These are phyloP conservation scores for Colletotrichum acutatum DNA, from an alignment of 2,329 filamentous ascomycete genomes.

Conservation along the genomic window DNA sequence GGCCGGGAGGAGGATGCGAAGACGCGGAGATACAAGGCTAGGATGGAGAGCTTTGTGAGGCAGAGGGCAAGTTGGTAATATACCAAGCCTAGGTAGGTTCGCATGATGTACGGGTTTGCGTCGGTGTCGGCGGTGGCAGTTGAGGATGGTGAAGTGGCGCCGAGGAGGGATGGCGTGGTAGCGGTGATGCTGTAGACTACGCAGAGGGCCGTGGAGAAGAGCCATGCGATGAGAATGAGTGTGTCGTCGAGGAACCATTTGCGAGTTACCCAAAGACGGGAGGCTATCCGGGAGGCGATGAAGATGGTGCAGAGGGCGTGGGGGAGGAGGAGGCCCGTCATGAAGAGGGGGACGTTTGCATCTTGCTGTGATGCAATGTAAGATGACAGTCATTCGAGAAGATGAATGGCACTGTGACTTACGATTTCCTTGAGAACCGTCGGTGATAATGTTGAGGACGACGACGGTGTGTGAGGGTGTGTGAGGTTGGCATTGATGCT, in stretches of 20 bases:
- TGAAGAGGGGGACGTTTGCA: slow-evolving; percentile 39
- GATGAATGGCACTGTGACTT: neutral
- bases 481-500: neutral
- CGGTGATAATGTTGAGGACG: neutral
- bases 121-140: slow-evolving; percentile 22
- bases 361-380: neutral
- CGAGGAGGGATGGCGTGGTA: slow-evolving; percentile 37
- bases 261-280: slow-evolving; percentile 42
- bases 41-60: slow-evolving; percentile 52
- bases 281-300: slow-evolving; percentile 42
- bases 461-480: neutral
- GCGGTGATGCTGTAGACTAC: slow-evolving; percentile 45
- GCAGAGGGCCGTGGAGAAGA: slow-evolving; percentile 46
- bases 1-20: slow-evolving; percentile 45
- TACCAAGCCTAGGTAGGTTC: slow-evolving; percentile 47
- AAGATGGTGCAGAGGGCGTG: slow-evolving; percentile 46
- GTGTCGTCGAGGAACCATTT: slow-evolving; percentile 49
- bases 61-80: slow-evolving; percentile 52
- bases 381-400: neutral
- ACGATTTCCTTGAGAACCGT: slow-evolving; percentile 16
- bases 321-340: slow-evolving; percentile 46
- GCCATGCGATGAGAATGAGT: slow-evolving; percentile 45
- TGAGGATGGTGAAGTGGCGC: slow-evolving; percentile 20
- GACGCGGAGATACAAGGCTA: slow-evolving; percentile 52
- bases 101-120: slow-evolving; percentile 42